Conservation (phyloP, 2,329 filamentous ascomycete genomes). For the Apiospora phragmitis region DNA sequence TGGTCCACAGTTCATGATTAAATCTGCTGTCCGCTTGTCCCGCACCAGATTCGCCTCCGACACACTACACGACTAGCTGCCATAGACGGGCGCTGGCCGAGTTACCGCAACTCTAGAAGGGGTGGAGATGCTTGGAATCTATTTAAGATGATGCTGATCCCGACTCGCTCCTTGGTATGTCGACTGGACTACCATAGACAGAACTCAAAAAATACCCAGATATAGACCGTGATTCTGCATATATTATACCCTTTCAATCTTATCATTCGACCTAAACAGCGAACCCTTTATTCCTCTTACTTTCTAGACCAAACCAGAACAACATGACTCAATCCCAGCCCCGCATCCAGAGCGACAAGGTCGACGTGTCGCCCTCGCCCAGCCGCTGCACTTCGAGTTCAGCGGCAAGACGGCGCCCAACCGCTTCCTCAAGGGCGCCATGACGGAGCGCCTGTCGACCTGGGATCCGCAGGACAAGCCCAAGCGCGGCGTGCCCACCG, state of each 20-base stretch:
- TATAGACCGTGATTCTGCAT: neutral
- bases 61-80: neutral
- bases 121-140: neutral
- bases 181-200: neutral
- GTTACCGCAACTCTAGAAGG: neutral
- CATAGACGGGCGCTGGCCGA: neutral
- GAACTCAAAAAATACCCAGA: neutral
- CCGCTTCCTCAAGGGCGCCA: constrained; percentile 59
- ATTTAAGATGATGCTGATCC: neutral
- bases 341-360: constrained; percentile 7
- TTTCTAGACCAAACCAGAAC: neutral
- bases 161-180: neutral
- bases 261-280: too few species aligned
- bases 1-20: neutral
- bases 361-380: constrained; percentile 31
- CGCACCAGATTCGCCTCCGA: neutral
- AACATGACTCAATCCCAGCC: neutral
- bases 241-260: neutral
- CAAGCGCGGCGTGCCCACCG: constrained; percentile 36
- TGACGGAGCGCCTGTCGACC: constrained; percentile 59
- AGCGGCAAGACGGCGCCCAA: constrained; percentile 54
- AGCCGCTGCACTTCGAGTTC: constrained; percentile 41
- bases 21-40: neutral
- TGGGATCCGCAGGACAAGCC: constrained; percentile 53
- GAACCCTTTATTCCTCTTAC: neutral